Conservation (phyloP, 768 basidiomycete species). For the Piloderma croceum region DNA sequence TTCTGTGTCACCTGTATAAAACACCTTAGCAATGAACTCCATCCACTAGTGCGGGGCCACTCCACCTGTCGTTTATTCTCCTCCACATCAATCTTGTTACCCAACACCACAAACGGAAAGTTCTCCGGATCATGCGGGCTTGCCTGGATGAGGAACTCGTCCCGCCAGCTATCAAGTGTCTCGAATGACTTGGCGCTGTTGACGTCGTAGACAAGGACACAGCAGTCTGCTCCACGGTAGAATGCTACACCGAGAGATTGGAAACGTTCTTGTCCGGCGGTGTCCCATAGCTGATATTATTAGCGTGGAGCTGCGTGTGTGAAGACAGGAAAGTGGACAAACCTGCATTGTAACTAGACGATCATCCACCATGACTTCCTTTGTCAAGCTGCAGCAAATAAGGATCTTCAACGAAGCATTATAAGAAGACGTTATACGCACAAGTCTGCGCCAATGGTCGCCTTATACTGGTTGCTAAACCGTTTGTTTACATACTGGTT, state of each 20-base stretch:
- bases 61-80: conserved; percentile 94
- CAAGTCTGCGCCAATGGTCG: conserved; percentile 97
- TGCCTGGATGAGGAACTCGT: conserved; percentile 98
- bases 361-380: conserved; percentile 99
- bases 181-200: conserved; percentile 99
- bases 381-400: conserved; percentile 66
- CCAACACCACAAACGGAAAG: conserved; percentile 97
- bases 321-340: conserved; percentile 12
- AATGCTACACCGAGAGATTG: conserved; percentile 98
- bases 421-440: conserved; percentile 36
- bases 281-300: conserved; percentile 84
- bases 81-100: conserved; percentile 99
- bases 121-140: conserved; percentile 99
- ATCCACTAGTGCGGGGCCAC: neutral
- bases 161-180: conserved; percentile 97
- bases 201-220: conserved; percentile 98
- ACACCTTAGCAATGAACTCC: conserved; percentile 4
- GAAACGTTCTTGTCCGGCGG: conserved; percentile 98
- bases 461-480: conserved; percentile 99
- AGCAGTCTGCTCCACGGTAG: conserved; percentile 98
- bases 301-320: conserved; percentile 2
- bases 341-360: conserved; percentile 99
- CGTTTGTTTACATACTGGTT: conserved; percentile 99
- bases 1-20: conserved; percentile 87
- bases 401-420: conserved; percentile 6